phyloP scores from a whole-genome alignment of 1,139 yeast species.

The Candida gigantensis region DNA sequence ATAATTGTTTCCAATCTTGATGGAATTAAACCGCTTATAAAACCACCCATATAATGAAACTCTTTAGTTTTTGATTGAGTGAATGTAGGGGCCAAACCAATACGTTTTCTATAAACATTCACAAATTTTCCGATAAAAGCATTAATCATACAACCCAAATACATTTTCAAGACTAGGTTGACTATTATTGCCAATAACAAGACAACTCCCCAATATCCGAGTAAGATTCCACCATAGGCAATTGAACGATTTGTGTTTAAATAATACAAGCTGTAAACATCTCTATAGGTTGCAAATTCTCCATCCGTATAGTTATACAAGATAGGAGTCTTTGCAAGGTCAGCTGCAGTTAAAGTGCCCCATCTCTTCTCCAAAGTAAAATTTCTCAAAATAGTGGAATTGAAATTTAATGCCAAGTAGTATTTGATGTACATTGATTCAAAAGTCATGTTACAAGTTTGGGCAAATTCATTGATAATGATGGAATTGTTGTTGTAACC shows the following conservation, averaged over 20 bases:
- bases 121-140: constrained; percentile 8
- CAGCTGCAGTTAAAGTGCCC: constrained; percentile 4
- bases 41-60: constrained; percentile 19
- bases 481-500: constrained; percentile 18
- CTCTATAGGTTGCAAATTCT: constrained; percentile 5
- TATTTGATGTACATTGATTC: constrained; percentile 9
- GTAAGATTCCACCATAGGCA: constrained; percentile 47
- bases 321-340: constrained; percentile 9
- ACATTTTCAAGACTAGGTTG: constrained; percentile 39
- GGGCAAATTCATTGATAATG: constrained; percentile 17
- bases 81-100: constrained; percentile 30
- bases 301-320: constrained; percentile 8
- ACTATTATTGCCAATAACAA: constrained; percentile 38
- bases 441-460: constrained; percentile 14
- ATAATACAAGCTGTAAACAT: constrained; percentile 7
- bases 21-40: constrained; percentile 22
- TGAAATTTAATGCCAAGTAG: constrained; percentile 3
- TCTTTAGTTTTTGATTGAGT: constrained; percentile 23
- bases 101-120: constrained; percentile 25
- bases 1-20: constrained; percentile 28
- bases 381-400: constrained; percentile 4
- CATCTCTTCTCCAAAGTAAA: constrained; percentile 5
- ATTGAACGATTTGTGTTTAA: constrained; percentile 29
- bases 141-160: constrained; percentile 29
- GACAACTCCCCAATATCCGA: constrained; percentile 53